These are phyloP conservation scores for Artemisia argyi DNA, from an alignment of 129 eudicot genomes.

Conservation along the genomic window DNA sequence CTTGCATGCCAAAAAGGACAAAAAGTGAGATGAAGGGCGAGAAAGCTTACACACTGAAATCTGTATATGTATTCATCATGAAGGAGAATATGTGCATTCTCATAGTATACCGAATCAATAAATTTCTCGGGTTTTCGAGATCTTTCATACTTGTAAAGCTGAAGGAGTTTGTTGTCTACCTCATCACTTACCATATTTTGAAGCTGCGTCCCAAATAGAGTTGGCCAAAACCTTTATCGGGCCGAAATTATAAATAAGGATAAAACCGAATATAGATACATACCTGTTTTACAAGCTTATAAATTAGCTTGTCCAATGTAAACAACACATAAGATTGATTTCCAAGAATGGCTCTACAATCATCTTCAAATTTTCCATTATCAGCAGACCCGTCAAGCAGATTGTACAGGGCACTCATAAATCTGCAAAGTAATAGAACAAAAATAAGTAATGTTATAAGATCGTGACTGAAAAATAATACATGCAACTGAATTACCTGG, in stretches of 20 bases:
- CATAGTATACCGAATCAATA: conserved; percentile 88
- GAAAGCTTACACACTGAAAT: conserved; percentile 79
- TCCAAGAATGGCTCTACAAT: conserved; percentile 87
- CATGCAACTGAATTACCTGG: conserved; percentile 48
- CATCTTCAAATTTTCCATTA: conserved; percentile 92
- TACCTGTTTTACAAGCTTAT: conserved; percentile 93
- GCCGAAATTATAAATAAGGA: neutral
- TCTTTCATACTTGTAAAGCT: conserved; percentile 78
- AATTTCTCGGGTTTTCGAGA: conserved; percentile 68
- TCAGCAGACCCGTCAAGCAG: conserved; percentile 96
- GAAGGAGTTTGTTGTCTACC: conserved; percentile 81
- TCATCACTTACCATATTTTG: conserved; percentile 91
- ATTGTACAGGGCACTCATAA: conserved; percentile 66
- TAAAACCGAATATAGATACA: neutral
- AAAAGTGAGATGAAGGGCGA: neutral
- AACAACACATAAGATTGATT: conserved; percentile 91
- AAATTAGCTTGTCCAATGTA: conserved; percentile 91
- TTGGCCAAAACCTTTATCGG: conserved; percentile 6
- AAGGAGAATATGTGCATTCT: conserved; percentile 78
- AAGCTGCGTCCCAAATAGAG: conserved; percentile 53
- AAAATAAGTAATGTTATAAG: neutral
- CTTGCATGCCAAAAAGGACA: neutral
- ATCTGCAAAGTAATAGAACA: conserved; percentile 47
- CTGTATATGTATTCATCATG: conserved; percentile 94
- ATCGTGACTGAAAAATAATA: conserved; percentile 3